Evolutionary conservation across 1,284 basidiomycete species (phyloP), one percentile per base, ranked within the genome.

Genomic region (Austroboletus novae-zelandiae): DNA sequence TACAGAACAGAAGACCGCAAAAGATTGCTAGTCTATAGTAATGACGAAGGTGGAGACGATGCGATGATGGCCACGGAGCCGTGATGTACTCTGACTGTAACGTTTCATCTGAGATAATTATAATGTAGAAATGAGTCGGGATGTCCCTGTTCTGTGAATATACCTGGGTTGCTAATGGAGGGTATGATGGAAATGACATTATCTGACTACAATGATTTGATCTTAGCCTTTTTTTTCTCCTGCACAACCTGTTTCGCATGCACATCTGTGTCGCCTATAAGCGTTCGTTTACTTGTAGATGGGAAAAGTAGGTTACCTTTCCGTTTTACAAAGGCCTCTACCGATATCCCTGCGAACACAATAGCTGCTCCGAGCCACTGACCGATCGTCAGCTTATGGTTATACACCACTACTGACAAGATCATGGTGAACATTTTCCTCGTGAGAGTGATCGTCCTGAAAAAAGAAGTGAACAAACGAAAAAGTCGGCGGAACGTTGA

Each of bases 401-500:
- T 86, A 70, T 98, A 99, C 1, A 98, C 83, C 25, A 96, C 69
- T 5, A 99, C 94, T 8, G 91, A 95, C 34, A 99, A 77, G 13
- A 99, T 77, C 96, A 99, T 99, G 5, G 96, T 98, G 69, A 98
- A 97, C 65, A 99, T 77, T 73, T 99, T 99, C 51, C 97, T 81
- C n/a, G 96, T 99, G 49, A 99, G 80, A 1, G 94, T 98, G 60
- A 98, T 90, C 36, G 91, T 97, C 47, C 89, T 91, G 64, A 8
- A 31, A 45, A 53, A 10, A 2, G 34, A 40, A 36, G 36, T 45
- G 23, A 48, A 47, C 54, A 36, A 42, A 45, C 37, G 54, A 20
- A 45, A 45, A 36, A 41, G 37, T 20, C 43, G 9, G 41, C 0
- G 14, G 35, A 14, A 46, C 5, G 31, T 25, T 42, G 13, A 17